Conservation (phyloP, 2,329 filamentous ascomycete genomes). For the Alternaria ventricosa region DNA sequence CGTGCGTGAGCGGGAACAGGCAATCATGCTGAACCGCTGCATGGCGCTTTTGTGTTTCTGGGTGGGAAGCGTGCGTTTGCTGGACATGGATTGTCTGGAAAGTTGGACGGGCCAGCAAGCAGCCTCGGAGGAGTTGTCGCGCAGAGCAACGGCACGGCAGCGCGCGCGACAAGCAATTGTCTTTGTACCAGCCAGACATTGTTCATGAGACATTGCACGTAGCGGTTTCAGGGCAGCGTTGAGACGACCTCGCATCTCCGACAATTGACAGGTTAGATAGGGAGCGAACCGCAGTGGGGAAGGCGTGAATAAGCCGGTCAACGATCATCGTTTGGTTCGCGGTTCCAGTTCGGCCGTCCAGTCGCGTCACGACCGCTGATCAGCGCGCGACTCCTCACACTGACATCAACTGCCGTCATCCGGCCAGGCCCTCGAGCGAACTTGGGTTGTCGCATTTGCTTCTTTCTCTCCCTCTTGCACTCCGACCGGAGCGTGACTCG, state of each 20-base stretch:
- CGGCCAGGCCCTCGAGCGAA: background rate
- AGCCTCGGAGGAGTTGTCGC: slow-evolving; percentile 1
- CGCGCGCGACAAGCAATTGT: slow-evolving; percentile 8
- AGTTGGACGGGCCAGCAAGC: background rate
- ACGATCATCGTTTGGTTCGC: slow-evolving; percentile 9
- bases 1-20: background rate
- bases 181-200: slow-evolving; percentile 8
- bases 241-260: slow-evolving; percentile 4
- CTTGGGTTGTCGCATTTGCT: background rate
- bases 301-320: slow-evolving; percentile 19
- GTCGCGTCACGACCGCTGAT: slow-evolving; percentile 23
- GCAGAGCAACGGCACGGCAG: background rate
- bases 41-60: background rate
- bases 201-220: slow-evolving; percentile 10
- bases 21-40: background rate
- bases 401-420: slow-evolving; percentile 18
- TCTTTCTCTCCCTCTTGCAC: background rate
- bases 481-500: slow-evolving; percentile 1
- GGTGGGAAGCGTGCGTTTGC: background rate
- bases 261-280: slow-evolving; percentile 11
- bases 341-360: background rate
- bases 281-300: slow-evolving; percentile 3
- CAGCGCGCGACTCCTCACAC: slow-evolving; percentile 25
- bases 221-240: slow-evolving; percentile 15
- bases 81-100: background rate